Evolutionary conservation across 78 protist species (phyloP).

Genomic region (Speleostelium caveatum): DNA sequence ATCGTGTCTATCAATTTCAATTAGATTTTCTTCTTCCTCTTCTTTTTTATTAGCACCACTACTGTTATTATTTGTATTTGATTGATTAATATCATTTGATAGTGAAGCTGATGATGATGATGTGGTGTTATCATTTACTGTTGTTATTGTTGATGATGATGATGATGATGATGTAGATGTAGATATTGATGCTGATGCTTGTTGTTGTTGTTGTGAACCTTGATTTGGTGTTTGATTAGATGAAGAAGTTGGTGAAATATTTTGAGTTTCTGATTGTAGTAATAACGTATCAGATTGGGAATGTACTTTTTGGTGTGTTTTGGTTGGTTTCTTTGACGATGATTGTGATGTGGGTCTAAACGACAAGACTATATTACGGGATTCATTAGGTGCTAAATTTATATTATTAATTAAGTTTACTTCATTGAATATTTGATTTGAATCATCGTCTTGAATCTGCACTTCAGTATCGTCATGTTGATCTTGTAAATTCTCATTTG

Average conservation of each 20-base stretch:
- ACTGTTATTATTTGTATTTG: background rate
- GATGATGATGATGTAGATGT: background rate
- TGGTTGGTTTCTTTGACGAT: background rate
- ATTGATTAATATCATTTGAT: background rate
- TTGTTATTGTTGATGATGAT: background rate
- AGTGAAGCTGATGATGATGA: background rate
- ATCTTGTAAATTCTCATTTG: conserved; percentile 80
- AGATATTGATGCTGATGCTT: background rate
- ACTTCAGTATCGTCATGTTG: conserved; percentile 9
- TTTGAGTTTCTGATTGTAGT: background rate
- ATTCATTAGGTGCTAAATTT: conserved; percentile 24
- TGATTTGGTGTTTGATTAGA: background rate
- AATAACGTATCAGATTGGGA: no score
- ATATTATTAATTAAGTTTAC: conserved; percentile 40
- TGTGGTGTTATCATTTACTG: background rate
- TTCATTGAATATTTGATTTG: conserved; percentile 72
- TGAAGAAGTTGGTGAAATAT: no score
- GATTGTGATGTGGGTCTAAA: conserved; percentile 31
- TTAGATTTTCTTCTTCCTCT: background rate
- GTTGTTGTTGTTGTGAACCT: background rate
- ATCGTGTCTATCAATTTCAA: background rate
- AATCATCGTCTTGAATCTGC: conserved; percentile 60
- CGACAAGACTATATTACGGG: conserved; percentile 33
- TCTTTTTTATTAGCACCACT: background rate
- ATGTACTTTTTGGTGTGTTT: background rate